Base-by-base conservation (phyloP, 2,329 filamentous ascomycete genomes). In the Westerdykella sp. region DNA sequence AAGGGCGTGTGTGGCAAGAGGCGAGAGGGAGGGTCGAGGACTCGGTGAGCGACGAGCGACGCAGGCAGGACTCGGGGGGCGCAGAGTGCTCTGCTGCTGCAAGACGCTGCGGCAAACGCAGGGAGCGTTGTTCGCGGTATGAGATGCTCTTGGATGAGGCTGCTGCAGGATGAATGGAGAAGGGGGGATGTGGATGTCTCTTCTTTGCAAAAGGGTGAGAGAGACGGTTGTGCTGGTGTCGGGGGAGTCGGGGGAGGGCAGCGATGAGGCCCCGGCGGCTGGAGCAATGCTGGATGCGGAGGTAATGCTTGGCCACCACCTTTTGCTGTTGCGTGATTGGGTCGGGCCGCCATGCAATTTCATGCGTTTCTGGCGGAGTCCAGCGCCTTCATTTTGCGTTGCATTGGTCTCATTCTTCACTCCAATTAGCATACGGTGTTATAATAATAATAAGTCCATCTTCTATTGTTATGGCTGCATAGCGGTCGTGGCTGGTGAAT, bases 1-100 rank as follows among this genome's bases (percentile, higher is more conserved):
- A 53, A 49, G 48, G 44, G 57, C 54, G 56, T 51, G 56, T 51
- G 50, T 55, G 57, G 57, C 50, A 52, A 55, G 53, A 44, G 34
- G 34, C 46, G 47, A 39, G 45, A 46, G 39, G 37, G 31, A 34
- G 37, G 47, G 38, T 51, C 50, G 54, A 53, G 49, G 41, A 44
- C 44, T 36, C 32, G 38, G 36, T 34, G 45, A 44, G 43, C 36
- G 49, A 37, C 36, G 45, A 44, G 43, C 36, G 49, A 37, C 36
- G 37, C 6, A 35, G 16, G 32, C 32, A 35, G 32, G 32, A 35
- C 32, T 35, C 32, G 32, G 16, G 32, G 32, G n/a, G 7, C 10
- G 7, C 32, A 11, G 6, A 9, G 40, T 40, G 14, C 23, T 45
- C 38, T 37, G n/a, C n/a, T n/a, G n/a, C n/a, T n/a, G n/a, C n/a